phyloP scores from a whole-genome alignment of 495 filamentous ascomycete genomes.

The Lineolata rhizophorae region DNA sequence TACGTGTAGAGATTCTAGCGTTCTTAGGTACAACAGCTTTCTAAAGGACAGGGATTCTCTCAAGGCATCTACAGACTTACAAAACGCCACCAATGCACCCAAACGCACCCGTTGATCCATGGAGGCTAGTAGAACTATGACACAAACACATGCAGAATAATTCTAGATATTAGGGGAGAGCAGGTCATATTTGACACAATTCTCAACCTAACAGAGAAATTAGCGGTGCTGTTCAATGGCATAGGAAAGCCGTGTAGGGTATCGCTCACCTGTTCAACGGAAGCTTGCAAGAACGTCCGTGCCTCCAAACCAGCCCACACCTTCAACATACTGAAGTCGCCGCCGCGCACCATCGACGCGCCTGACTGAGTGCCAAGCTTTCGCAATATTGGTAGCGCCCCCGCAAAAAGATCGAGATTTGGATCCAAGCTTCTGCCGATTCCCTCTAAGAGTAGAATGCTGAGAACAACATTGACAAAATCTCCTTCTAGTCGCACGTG shows the following conservation, averaged over 20 bases:
- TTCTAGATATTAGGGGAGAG: slow-evolving; percentile 22
- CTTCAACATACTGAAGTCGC: slow-evolving; percentile 79
- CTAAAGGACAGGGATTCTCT: too few species aligned
- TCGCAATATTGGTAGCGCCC: slow-evolving; percentile 77
- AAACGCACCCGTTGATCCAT: too few species aligned
- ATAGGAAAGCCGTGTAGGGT: too few species aligned
- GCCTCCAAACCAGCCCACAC: slow-evolving; percentile 88
- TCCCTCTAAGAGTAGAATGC: slow-evolving; percentile 80
- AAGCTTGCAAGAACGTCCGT: slow-evolving; percentile 66
- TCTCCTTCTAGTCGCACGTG: slow-evolving; percentile 94
- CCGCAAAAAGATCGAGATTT: slow-evolving; percentile 67
- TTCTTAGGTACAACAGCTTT: too few species aligned
- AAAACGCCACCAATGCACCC: too few species aligned
- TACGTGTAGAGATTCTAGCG: too few species aligned
- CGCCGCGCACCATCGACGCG: slow-evolving; percentile 31
- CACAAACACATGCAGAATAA: too few species aligned
- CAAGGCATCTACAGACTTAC: too few species aligned
- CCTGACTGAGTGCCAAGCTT: slow-evolving; percentile 64
- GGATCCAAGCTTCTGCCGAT: slow-evolving; percentile 81
- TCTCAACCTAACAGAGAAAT: slow-evolving; percentile 16
- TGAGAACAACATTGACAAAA: slow-evolving; percentile 96
- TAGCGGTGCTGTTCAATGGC: neutral
- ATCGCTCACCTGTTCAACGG: slow-evolving; percentile 55
- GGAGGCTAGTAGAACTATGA: too few species aligned
- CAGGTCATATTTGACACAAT: slow-evolving; percentile 23